Base-by-base conservation (phyloP, 1,284 basidiomycete species). In the Fomitopsis betulina region DNA sequence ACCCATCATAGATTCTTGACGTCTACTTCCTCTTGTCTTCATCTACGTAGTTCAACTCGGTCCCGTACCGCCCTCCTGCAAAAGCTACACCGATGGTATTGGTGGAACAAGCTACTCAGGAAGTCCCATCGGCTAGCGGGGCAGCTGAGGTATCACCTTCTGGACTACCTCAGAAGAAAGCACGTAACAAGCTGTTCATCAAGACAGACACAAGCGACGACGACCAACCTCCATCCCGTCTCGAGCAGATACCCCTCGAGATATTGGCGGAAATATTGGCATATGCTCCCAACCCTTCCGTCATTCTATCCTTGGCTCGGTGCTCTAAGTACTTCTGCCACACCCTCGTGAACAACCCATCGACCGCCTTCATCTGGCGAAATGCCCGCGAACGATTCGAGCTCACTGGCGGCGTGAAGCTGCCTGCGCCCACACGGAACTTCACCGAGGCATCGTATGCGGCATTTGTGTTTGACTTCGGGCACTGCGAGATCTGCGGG, bases 391-490 rank as follows among this genome's bases (percentile, higher is more conserved):
- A n/a, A n/a, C 32, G 49, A 35, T 51, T 32, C n/a, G 8, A 5
- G 5, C 63, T 68, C 32, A 63, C 66, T 15, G 76, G 70, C 58
- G 33, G 58, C 8, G 70, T 72, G 0, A 60, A 56, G 1, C 68
- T 84, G 23, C 83, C 83, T 1, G 77, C 81, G 43, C 81, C 79
- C 0, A 67, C 67, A 0, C 66, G 68, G 0, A 69, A 67, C 5
- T 77, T 76, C 67, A 73, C 70, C 45, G 79, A 82, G 57, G 62
- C 77, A 0, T 68, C 73, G 3, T 87, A 83, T 67, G 84, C 83
- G 17, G 80, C 85, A 0, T 81, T 86, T 58, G 61, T 89, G 35
- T 89, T 85, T 59, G 82, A 83, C 63, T 70, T 68, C 1, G 85
- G 84, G 0, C 17, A 59, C 3, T 90, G 87, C 63, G 78, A 81